Conservation (phyloP, 768 basidiomycete species). For the Tylopilus rubrobrunneus region DNA sequence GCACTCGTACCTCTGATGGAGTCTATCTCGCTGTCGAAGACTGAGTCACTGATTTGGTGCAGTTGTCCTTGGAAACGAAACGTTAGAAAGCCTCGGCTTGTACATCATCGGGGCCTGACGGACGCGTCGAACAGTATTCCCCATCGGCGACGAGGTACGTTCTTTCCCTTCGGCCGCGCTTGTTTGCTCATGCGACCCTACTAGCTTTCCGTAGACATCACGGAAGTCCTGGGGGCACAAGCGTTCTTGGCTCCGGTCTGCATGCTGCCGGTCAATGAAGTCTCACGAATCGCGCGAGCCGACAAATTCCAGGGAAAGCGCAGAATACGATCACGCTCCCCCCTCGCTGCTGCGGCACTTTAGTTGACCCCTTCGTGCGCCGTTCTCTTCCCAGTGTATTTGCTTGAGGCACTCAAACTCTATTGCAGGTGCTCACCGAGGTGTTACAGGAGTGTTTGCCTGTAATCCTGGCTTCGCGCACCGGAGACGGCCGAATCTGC, state of each 20-base stretch:
- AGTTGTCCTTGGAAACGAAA: conserved; percentile 59
- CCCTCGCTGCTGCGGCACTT: conserved; percentile 59
- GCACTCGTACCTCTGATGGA: too few relatives aligned
- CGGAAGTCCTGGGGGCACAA: conserved; percentile 72
- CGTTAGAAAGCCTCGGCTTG: conserved; percentile 54
- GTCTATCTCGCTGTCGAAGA: too few relatives aligned
- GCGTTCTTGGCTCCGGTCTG: conserved; percentile 81
- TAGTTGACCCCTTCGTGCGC: conserved; percentile 43
- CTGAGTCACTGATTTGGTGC: too few relatives aligned
- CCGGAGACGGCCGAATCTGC: conserved; percentile 37
- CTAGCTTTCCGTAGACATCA: conserved; percentile 84
- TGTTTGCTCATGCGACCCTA: conserved; percentile 1
- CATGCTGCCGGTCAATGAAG: conserved; percentile 82
- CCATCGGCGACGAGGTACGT: conserved; percentile 86
- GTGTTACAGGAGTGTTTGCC: conserved; percentile 62
- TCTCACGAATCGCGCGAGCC: conserved; percentile 58
- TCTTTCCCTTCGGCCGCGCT: neutral
- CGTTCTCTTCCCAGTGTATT: neutral
- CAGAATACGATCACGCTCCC: conserved; percentile 61
- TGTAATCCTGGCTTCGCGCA: conserved; percentile 42
- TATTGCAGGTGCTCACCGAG: conserved; percentile 54
- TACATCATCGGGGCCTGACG: conserved; percentile 59
- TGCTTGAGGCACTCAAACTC: neutral
- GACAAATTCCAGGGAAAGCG: conserved; percentile 59
- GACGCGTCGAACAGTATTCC: conserved; percentile 92